Conservation (phyloP, 352 stramenopile genomes). For the Sclerospora graminicola region DNA sequence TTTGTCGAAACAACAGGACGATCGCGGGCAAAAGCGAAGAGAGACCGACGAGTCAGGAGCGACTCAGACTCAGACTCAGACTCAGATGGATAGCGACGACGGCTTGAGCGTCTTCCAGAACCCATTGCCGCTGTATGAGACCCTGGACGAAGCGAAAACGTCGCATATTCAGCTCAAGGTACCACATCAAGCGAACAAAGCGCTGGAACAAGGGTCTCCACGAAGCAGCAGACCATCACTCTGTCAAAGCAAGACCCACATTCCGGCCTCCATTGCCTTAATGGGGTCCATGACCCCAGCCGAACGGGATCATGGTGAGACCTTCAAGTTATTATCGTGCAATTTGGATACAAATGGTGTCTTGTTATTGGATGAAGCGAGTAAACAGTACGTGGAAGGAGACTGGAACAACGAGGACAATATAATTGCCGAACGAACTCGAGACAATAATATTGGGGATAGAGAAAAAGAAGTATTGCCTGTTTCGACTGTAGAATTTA, state of each 20-base stretch:
- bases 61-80: constrained; percentile 8
- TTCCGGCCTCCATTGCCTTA: constrained; percentile 66
- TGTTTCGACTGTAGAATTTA: no score
- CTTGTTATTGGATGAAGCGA: constrained; percentile 68
- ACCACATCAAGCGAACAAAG: constrained; percentile 5
- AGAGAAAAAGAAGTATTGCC: no score
- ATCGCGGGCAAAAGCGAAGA: constrained; percentile 11
- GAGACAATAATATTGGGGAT: no score
- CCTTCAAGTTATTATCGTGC: constrained; percentile 80
- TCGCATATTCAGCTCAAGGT: constrained; percentile 45
- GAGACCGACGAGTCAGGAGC: constrained; percentile 11
- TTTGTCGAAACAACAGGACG: constrained; percentile 46
- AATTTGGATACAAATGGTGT: constrained; percentile 59
- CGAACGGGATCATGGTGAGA: constrained; percentile 70
- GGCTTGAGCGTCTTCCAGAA: constrained; percentile 34
- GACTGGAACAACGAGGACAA: no score
- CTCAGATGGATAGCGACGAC: constrained; percentile 18
- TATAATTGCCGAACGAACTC: no score
- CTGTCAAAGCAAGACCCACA: constrained; percentile 55
- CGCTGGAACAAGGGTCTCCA: constrained; percentile 9
- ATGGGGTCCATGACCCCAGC: constrained; percentile 75
- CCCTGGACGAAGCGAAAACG: constrained; percentile 41
- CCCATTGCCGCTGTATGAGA: constrained; percentile 51
- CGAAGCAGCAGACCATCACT: constrained; percentile 11
- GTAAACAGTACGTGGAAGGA: constrained; percentile 48